A percentile compares a stretch with the other conserved stretches of the same genome.
These are phyloP conservation scores for Vitis hybrid DNA, from an alignment of 177 flowering plant genomes.

Conservation along the genomic window DNA sequence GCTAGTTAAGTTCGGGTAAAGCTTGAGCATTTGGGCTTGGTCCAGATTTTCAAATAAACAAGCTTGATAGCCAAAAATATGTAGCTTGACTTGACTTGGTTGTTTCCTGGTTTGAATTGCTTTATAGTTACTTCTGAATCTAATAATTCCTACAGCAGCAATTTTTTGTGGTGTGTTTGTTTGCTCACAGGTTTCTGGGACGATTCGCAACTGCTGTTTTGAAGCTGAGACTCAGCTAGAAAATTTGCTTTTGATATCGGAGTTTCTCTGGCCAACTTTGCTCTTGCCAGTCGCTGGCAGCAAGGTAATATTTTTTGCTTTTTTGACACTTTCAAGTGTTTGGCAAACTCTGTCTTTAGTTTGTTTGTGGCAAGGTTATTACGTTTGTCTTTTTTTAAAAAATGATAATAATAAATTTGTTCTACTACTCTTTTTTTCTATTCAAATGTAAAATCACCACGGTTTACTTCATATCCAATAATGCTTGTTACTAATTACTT, in stretches of 20 bases:
- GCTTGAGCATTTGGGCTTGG: background rate
- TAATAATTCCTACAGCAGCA: background rate
- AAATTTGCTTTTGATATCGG: slow-evolving; percentile 78
- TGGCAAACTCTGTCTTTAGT: background rate
- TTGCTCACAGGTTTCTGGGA: slow-evolving; percentile 72
- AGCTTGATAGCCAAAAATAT: background rate
- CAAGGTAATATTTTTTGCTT: slow-evolving; percentile 42
- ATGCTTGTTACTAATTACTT: background rate
- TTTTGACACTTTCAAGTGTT: background rate
- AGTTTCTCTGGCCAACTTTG: slow-evolving; percentile 95
- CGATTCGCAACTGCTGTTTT: slow-evolving; percentile 92
- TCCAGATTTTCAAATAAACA: background rate
- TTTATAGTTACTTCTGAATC: background rate
- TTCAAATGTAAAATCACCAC: background rate
- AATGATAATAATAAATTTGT: too few relatives aligned
- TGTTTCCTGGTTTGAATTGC: background rate
- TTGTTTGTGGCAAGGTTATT: too few relatives aligned
- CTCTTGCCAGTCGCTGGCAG: slow-evolving; percentile 93
- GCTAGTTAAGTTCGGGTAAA: background rate
- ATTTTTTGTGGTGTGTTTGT: background rate
- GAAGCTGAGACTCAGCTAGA: slow-evolving; percentile 86
- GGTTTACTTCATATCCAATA: background rate
- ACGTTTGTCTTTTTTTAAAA: too few relatives aligned
- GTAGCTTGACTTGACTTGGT: background rate
- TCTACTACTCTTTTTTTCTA: too few relatives aligned